phyloP scores from a whole-genome alignment of 1,284 basidiomycete species.

The Neotropicomus parvogracilis region DNA sequence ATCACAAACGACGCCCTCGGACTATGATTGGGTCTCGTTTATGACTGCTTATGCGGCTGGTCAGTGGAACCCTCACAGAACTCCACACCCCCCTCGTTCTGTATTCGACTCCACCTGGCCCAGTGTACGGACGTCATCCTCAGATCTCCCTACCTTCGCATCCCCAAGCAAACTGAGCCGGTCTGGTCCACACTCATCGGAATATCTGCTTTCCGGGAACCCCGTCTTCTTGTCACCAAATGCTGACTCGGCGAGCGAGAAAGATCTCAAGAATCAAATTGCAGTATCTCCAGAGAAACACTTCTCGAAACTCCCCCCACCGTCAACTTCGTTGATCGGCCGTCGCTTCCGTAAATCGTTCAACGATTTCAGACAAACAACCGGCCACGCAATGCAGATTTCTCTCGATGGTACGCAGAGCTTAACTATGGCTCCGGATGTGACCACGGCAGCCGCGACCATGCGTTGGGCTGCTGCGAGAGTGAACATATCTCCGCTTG shows the following conservation, averaged over 20 bases:
- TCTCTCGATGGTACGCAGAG: constrained; percentile 29
- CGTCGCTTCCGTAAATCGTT: constrained; percentile 57
- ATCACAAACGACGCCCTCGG: constrained; percentile 31
- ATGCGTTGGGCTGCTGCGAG: constrained; percentile 79
- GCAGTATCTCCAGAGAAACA: constrained; percentile 31
- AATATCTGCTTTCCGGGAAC: constrained; percentile 11
- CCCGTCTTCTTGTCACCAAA: constrained; percentile 10
- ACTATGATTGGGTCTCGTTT: constrained; percentile 75
- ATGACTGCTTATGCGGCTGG: constrained; percentile 72
- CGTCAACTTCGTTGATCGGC: constrained; percentile 27
- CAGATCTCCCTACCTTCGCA: constrained; percentile 8
- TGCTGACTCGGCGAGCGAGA: constrained; percentile 18
- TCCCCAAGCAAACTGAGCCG: constrained; percentile 12
- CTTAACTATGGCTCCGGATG: constrained; percentile 43
- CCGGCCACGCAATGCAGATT: constrained; percentile 25
- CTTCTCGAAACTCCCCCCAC: constrained; percentile 27
- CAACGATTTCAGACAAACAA: constrained; percentile 42
- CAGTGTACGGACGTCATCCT: constrained; percentile 8
- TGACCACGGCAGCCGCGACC: constrained; percentile 72
- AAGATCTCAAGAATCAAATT: constrained; percentile 23
- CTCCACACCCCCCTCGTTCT: constrained; percentile 60
- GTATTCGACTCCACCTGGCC: constrained; percentile 27
- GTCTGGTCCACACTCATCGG: constrained; percentile 9
- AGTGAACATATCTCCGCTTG: constrained; percentile 73
- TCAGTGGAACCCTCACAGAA: constrained; percentile 76